A percentile compares a stretch with the other conserved stretches of the same genome.
These are phyloP conservation scores for Themeda triandra DNA, from an alignment of 176 grass and related monocot species.

Conservation along the genomic window DNA sequence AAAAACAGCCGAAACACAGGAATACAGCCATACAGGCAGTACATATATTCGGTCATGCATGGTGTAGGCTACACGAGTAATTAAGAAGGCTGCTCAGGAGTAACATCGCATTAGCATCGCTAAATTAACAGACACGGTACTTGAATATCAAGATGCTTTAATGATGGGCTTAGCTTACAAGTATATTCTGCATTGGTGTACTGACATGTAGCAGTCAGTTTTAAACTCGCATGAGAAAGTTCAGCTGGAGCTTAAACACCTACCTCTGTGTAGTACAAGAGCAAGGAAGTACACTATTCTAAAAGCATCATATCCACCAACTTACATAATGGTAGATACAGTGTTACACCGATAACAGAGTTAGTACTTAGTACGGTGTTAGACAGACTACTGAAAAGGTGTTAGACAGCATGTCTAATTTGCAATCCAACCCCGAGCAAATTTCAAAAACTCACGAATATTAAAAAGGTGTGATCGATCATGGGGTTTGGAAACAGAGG, in stretches of 20 bases:
- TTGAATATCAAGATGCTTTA: constrained; percentile 22
- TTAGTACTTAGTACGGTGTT: background rate
- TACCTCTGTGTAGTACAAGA: background rate
- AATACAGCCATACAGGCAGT: background rate
- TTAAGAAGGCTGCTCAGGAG: constrained; percentile 9
- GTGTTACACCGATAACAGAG: background rate
- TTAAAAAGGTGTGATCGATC: background rate
- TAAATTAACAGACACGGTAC: constrained; percentile 3
- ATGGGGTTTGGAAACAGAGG: background rate
- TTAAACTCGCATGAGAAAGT: background rate
- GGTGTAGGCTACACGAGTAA: background rate
- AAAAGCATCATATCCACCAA: background rate
- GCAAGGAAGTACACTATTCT: background rate
- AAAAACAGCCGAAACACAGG: background rate
- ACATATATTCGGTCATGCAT: background rate
- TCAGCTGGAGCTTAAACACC: background rate
- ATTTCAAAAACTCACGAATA: background rate
- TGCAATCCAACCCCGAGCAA: background rate
- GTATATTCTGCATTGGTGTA: background rate
- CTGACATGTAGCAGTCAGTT: background rate
- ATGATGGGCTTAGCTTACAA: constrained; percentile 15
- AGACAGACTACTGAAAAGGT: background rate
- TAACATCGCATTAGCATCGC: constrained; percentile 28
- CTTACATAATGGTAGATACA: background rate
- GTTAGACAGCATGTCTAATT: background rate